These are phyloP conservation scores for Hemisphaericaspora lyxosophila DNA, from an alignment of 1,139 yeast genomes.

Conservation along the genomic window DNA sequence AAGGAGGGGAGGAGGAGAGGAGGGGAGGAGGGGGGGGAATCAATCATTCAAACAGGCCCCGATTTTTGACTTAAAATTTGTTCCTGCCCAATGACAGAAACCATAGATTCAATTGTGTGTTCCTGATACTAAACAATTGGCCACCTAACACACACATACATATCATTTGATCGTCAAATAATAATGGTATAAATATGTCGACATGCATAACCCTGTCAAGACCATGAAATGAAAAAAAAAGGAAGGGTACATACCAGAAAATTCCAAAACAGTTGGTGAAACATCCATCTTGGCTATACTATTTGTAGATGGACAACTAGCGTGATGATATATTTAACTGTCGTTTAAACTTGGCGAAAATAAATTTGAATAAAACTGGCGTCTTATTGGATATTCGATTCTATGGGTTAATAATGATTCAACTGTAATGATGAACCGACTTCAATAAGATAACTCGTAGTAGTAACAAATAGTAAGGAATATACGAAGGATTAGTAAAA, in stretches of 20 bases:
- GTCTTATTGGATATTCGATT: background rate
- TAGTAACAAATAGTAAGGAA: no score
- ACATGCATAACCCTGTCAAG: background rate
- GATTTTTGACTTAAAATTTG: no score
- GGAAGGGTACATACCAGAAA: slow-evolving; percentile 57
- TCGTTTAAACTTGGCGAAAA: background rate
- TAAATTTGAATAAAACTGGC: background rate
- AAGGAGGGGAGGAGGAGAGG: no score
- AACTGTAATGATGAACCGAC: no score
- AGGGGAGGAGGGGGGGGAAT: no score
- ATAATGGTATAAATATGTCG: no score
- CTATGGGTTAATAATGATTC: background rate
- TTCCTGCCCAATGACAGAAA: background rate
- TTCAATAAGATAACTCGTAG: no score
- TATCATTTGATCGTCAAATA: no score
- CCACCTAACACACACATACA: background rate
- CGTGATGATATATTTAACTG: background rate
- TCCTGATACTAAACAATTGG: background rate
- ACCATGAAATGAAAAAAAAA: background rate
- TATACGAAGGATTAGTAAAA: no score
- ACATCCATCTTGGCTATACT: slow-evolving; percentile 51
- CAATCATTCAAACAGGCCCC: no score
- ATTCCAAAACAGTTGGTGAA: slow-evolving; percentile 61
- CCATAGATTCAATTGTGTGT: background rate
- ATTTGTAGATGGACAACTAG: background rate